Percentiles rank a stretch among this genome's conserved stretches.
Conservation (phyloP, 2,329 filamentous ascomycete species). For the Tolypocladium guangdongense region DNA sequence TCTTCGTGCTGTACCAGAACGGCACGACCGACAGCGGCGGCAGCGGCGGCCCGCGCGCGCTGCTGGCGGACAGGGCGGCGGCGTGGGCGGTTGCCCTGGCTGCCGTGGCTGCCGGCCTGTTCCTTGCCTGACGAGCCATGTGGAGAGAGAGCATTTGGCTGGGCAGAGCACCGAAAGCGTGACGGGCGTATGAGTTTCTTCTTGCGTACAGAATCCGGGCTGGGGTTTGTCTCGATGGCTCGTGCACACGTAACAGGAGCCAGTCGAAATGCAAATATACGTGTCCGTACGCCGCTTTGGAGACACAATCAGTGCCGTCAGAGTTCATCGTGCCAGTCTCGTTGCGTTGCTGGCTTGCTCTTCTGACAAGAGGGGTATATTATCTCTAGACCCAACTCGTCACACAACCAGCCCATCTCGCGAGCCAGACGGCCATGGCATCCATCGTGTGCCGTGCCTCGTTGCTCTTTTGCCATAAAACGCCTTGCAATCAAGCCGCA, state of each 20-base stretch:
- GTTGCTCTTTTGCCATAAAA: constrained; percentile 19
- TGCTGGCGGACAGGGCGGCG: constrained; percentile 1
- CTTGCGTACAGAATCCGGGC: not conserved
- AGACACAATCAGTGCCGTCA: not conserved
- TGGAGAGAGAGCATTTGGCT: not conserved
- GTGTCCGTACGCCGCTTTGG: not conserved
- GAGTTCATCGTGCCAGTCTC: not conserved
- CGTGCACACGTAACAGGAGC: not conserved
- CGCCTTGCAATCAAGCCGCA: constrained; percentile 17
- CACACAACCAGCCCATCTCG: not conserved
- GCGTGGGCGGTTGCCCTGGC: constrained; percentile 15
- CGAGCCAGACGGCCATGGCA: not conserved
- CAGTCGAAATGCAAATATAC: not conserved
- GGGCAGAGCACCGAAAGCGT: not conserved
- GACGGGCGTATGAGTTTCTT: not conserved
- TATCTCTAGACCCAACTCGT: not conserved
- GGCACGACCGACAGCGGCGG: constrained; percentile 4
- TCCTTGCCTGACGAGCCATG: constrained; percentile 13
- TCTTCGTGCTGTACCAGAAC: constrained; percentile 40
- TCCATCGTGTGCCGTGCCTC: not conserved
- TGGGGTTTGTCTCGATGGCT: not conserved
- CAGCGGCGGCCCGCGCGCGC: not conserved
- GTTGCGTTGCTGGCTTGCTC: not conserved
- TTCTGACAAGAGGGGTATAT: not conserved
- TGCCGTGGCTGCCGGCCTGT: constrained; percentile 15